Evolutionary conservation across 1,284 basidiomycete genomes (phyloP), one percentile per base, ranked within the genome.

Genomic region (Phellopilus nigrolimitatus): DNA sequence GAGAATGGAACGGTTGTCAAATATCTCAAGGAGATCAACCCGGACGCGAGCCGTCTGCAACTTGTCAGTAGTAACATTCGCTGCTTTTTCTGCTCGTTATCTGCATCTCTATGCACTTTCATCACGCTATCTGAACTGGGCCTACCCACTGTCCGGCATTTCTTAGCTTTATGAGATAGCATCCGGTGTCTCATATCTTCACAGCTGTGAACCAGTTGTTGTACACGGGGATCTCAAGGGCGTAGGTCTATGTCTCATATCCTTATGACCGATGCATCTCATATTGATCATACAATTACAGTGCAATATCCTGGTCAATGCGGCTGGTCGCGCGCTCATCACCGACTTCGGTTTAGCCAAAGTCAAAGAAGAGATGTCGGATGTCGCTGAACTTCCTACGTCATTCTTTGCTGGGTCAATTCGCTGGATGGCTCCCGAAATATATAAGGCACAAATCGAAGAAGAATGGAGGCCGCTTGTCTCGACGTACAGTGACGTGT

Each of bases 261-360:
- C 39, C 25, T 24, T 3, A 36, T 15, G 10, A 34, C 25, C 21
- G 4, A 2, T 38, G 12, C n/a, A 22, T 40, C 6, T 40, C 30
- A 10, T 12, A 2, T 36, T 13, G 17, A 5, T 43, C 25, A 15
- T 27, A 4, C 31, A 6, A 17, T 12, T 39, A n/a, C 22, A 81
- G 79, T 71, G 72, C 17, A 82, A 82, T 55, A 78, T 81, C 44
- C 66, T 82, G 12, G 69, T 82, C 30, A 71, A 76, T 54, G 70
- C 71, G 28, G 61, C 67, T 5, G 79, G 77, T 5, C 61, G 65
- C 19, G 71, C 76, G 2, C 64, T 79, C 47, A 79, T 81, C 48
- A 77, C 76, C 0, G 80, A 82, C 58, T 82, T 82, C 51, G 80
- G 80, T 1, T 62, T 81, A 3, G 78, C 77, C 12, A 76, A 73